Conservation (phyloP, 2,329 filamentous ascomycete genomes). For the Pyrenophora graminea region DNA sequence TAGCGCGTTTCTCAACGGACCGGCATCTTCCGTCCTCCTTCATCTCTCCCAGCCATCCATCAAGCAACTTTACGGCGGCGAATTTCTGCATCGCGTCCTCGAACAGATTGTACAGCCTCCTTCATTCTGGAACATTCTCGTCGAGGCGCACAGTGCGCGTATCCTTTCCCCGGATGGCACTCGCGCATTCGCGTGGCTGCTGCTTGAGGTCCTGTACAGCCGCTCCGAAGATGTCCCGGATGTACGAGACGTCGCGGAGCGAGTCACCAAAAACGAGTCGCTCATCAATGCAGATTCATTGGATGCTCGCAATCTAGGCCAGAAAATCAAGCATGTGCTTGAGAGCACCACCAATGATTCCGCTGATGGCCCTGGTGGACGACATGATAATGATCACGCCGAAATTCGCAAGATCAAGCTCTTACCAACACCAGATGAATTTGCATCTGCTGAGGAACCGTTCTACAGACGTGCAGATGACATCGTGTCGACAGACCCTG, state of each 20-base stretch:
- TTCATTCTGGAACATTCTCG: slow-evolving; percentile 59
- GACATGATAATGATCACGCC: slow-evolving; percentile 73
- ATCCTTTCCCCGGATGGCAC: slow-evolving; percentile 30
- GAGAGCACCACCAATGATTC: slow-evolving; percentile 57
- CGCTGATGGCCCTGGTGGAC: slow-evolving; percentile 59
- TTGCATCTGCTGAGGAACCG: slow-evolving; percentile 55
- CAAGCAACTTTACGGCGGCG: slow-evolving; percentile 56
- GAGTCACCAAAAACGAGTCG: slow-evolving; percentile 22
- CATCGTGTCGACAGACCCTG: slow-evolving; percentile 48
- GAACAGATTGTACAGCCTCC: slow-evolving; percentile 56
- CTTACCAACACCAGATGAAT: slow-evolving; percentile 68
- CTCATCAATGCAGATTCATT: slow-evolving; percentile 47
- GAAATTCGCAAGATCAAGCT: slow-evolving; percentile 67
- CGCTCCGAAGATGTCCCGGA: slow-evolving; percentile 32
- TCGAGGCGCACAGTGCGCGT: slow-evolving; percentile 35
- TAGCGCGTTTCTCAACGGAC: slow-evolving; percentile 51
- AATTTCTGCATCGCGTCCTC: slow-evolving; percentile 55
- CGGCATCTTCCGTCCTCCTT: slow-evolving; percentile 37
- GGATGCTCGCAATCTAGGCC: slow-evolving; percentile 61
- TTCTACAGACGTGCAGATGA: slow-evolving; percentile 62
- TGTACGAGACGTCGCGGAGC: slow-evolving; percentile 31
- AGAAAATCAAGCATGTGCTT: slow-evolving; percentile 52
- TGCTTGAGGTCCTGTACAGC: slow-evolving; percentile 55
- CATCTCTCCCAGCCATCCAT: slow-evolving; percentile 51
- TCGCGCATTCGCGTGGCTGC: slow-evolving; percentile 45